Evolutionary conservation across 306 rosid genomes (phyloP).

Genomic region (Trichosanthes truncata): DNA sequence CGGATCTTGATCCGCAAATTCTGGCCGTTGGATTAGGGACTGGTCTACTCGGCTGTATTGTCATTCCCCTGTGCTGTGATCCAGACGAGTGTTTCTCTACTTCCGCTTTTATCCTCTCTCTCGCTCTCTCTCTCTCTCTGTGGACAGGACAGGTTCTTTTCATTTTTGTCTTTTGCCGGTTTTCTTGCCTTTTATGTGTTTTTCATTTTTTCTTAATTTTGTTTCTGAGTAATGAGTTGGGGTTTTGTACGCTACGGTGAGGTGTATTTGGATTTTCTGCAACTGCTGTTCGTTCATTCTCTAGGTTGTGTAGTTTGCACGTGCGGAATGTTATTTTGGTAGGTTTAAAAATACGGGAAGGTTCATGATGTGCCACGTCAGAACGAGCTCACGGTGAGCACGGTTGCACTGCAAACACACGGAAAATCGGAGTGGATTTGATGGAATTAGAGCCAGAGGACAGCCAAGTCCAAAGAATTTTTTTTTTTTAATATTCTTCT

Average conservation of each 20-base stretch:
- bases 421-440: not conserved
- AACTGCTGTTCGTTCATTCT: not conserved
- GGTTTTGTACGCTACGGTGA: not conserved
- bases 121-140: not conserved
- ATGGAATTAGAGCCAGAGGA: not conserved
- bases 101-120: not conserved
- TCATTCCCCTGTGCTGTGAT: not conserved
- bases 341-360: too few species aligned
- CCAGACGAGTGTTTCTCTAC: not conserved
- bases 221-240: not conserved
- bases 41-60: not conserved
- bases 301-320: not conserved
- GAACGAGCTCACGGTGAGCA: not conserved
- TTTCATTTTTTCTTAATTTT: not conserved
- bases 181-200: not conserved
- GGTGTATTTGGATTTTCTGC: not conserved
- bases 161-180: conserved; percentile 4
- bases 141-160: not conserved
- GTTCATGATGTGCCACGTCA: not conserved
- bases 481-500: not conserved
- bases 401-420: not conserved
- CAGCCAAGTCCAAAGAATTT: not conserved
- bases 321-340: not conserved
- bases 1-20: not conserved
- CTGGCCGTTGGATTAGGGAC: not conserved